These are phyloP conservation scores for Rugosomyces carneus DNA, from an alignment of 1,284 basidiomycete genomes.

Conservation along the genomic window DNA sequence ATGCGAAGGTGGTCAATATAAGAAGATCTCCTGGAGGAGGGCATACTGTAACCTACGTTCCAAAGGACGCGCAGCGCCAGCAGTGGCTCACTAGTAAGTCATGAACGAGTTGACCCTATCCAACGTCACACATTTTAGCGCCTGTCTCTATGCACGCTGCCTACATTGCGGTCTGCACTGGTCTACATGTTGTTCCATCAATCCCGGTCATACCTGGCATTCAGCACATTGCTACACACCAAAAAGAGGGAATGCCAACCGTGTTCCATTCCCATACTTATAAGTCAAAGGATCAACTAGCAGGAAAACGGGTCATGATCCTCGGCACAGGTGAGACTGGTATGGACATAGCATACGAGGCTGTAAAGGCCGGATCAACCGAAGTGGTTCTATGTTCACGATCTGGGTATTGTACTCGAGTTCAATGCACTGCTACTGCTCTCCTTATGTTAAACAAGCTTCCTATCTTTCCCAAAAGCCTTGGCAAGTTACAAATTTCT, in stretches of 20 bases:
- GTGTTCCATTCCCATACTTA: slow-evolving; percentile 50
- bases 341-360: slow-evolving; percentile 55
- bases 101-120: background rate
- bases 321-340: slow-evolving; percentile 62
- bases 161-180: slow-evolving; percentile 42
- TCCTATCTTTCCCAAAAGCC: slow-evolving; percentile 59
- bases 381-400: slow-evolving; percentile 53
- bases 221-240: slow-evolving; percentile 27
- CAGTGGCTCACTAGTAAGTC: slow-evolving; percentile 25
- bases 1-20: slow-evolving; percentile 39
- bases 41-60: slow-evolving; percentile 31
- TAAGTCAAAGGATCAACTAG: slow-evolving; percentile 41
- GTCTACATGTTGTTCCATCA: slow-evolving; percentile 46
- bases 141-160: slow-evolving; percentile 25
- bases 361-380: slow-evolving; percentile 47
- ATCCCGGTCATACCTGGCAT: slow-evolving; percentile 45
- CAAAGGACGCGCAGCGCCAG: slow-evolving; percentile 15
- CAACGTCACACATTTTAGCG: slow-evolving; percentile 10
- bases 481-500: slow-evolving; percentile 26
- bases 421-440: background rate
- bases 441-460: slow-evolving; percentile 22
- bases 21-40: slow-evolving; percentile 26
- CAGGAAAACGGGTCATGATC: slow-evolving; percentile 46
- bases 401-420: slow-evolving; percentile 27
- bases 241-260: slow-evolving; percentile 18